Base-by-base conservation (phyloP, 176 grass and related monocot genomes). In the Panicum miliaceum region DNA sequence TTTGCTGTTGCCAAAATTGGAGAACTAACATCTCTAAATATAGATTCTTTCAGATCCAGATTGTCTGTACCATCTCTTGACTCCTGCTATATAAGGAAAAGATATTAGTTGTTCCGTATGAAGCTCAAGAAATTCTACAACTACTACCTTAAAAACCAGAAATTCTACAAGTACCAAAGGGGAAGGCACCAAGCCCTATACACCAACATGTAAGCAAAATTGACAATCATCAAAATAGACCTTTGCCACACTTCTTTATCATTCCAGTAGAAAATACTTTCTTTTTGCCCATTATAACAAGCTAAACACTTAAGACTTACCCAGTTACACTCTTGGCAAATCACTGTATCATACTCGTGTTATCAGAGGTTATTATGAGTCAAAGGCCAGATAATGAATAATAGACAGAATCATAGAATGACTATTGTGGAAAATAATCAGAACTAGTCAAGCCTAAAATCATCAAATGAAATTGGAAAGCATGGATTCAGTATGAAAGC, bases 1-100 rank as follows among this genome's bases (percentile, higher is more conserved):
- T 92, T 96, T 53, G 96, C 91, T 86, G 92, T 92, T 47, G 92
- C 84, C 78, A 98, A 87, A 82, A 98, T 89, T 75, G 96, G 76
- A 83, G 90, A 92, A 54, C 76, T 93, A 79, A 94, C 83, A 65
- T 98, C 93, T 89, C 91, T 95, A 90, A 92, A 90, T 89, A 94
- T 94, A 59, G 85, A 93, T 86, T 91, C 91, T 89, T 94, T 98
- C 79, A 93, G 68, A 50, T 92, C 88, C 29, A 75, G 72, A 86
- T 94, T 85, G 26, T 94, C 78, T 23, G 56, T 73, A 62, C 81
- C 87, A 79, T 92, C 70, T 69, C 62, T 84, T 87, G 85, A 84
- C 86, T 96, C 96, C 96, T 96, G 83, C 66, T 75, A 90, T 41
- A 73, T 73, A 74, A 11, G 6, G 12, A 76, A 60, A 71, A 78